phyloP scores from a whole-genome alignment of 129 eudicot genomes.

The Pulicaria dysenterica region DNA sequence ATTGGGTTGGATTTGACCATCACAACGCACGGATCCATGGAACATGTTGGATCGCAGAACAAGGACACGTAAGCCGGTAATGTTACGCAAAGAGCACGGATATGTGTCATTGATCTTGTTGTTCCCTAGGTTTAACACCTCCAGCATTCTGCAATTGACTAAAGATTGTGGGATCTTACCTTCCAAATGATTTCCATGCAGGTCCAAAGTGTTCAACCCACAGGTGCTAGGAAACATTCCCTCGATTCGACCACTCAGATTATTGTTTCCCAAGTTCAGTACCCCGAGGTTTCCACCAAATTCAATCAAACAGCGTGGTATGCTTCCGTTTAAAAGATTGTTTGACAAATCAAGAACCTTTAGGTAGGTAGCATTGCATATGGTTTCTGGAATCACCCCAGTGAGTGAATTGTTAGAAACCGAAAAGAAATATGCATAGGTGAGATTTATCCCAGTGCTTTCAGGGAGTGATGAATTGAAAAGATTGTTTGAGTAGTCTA shows the following conservation, averaged over 20 bases:
- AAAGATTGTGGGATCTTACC: slow-evolving; percentile 42
- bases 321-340: slow-evolving; percentile 33
- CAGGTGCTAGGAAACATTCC: slow-evolving; percentile 36
- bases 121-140: slow-evolving; percentile 41
- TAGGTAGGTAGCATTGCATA: slow-evolving; percentile 41
- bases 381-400: slow-evolving; percentile 43
- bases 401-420: slow-evolving; percentile 44
- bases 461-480: slow-evolving; percentile 42
- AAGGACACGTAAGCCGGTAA: slow-evolving; percentile 36
- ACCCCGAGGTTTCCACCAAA: slow-evolving; percentile 14
- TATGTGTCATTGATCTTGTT: slow-evolving; percentile 37
- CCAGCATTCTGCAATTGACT: slow-evolving; percentile 33
- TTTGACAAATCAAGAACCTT: slow-evolving; percentile 45
- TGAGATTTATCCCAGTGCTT: slow-evolving; percentile 19
- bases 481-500: not conserved
- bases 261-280: slow-evolving; percentile 40
- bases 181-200: slow-evolving; percentile 29
- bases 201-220: slow-evolving; percentile 42
- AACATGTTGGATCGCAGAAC: slow-evolving; percentile 40
- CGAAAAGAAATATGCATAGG: slow-evolving; percentile 26
- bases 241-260: slow-evolving; percentile 34
- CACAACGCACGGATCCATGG: slow-evolving; percentile 25
- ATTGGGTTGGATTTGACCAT: not conserved
- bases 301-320: slow-evolving; percentile 45
- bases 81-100: slow-evolving; percentile 31